Percentiles rank a stretch among this genome's conserved stretches.
Evolutionary conservation across 768 basidiomycete species (phyloP).

Genomic region (Phylloporus sp.): DNA sequence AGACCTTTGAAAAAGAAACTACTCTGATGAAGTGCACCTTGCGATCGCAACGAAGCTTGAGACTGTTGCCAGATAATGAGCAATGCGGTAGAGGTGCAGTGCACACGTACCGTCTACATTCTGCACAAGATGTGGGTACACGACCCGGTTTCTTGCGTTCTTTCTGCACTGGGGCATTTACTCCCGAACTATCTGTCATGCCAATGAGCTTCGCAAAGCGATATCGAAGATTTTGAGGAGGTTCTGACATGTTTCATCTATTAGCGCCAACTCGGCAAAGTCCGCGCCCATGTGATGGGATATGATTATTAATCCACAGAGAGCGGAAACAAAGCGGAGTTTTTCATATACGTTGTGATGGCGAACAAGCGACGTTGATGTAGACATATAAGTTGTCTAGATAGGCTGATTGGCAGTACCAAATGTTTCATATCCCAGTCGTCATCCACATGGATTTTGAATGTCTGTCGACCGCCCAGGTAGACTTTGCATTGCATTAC

Average conservation of each 20-base stretch:
- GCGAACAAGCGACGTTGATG: no score
- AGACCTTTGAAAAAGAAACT: background rate
- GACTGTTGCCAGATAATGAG: constrained; percentile 26
- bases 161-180: constrained; percentile 19
- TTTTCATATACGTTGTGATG: no score
- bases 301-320: no score
- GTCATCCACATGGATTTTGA: no score
- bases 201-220: background rate
- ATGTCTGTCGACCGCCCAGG: no score
- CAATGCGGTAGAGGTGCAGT: background rate
- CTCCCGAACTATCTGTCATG: constrained; percentile 10
- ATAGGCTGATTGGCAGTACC: no score
- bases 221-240: background rate
- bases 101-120: constrained; percentile 34
- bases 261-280: background rate
- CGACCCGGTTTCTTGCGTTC: constrained; percentile 47
- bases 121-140: constrained; percentile 41
- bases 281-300: background rate
- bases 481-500: no score
- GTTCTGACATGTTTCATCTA: no score
- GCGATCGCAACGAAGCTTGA: constrained; percentile 66
- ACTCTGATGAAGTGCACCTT: constrained; percentile 36
- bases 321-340: no score
- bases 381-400: no score
- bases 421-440: no score